Base-by-base conservation (phyloP, 164 flowering plant genomes). In the Vitis amurensis region DNA sequence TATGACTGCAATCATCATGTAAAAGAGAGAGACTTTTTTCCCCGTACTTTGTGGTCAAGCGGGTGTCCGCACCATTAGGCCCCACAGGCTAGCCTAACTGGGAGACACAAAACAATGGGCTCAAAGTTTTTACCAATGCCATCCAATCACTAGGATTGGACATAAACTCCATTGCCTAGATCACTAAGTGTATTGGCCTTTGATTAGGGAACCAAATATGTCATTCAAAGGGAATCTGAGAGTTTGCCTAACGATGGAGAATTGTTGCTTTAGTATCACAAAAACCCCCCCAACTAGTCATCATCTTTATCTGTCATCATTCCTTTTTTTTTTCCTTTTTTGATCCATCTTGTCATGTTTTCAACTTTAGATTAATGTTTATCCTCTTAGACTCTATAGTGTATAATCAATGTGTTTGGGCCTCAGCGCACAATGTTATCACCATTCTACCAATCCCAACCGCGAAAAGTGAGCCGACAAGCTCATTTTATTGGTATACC, bases 101-200 rank as follows among this genome's bases (percentile, higher is more conserved):
- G 44, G 83, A 44, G 87, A 91, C 97, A 91, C 13, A 86, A 85
- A 77, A 82, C 67, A 86, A 91, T 84, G 91, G 89, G 87, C 80
- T 67, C 70, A 88, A 85, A 86, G 85, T 75, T 71, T 74, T 68
- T 74, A 69, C 73, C 78, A 64, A 68, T 70, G 70, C 61, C 51
- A 64, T 53, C 71, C 76, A 56, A 65, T 63, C 76, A 27, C 58
- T 70, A 66, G 63, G 77, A 81, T 79, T 79, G 79, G 77, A 75
- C 78, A 66, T 60, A 68, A 83, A 78, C 79, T 59, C 66, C n/a
- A 59, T 63, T 52, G 70, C 70, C 73, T 59, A 65, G 64, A 50
- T 77, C 59, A 71, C 73, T 62, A 60, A 11, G 50, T 59, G 58
- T 11, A 30, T 66, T 73, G 62, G 67, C 64, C 63, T 74, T 70